Percentiles rank a stretch among this genome's conserved stretches.
phyloP scores from a whole-genome alignment of 108 stramenopile species.

The Cyclostephanos tholiformis region DNA sequence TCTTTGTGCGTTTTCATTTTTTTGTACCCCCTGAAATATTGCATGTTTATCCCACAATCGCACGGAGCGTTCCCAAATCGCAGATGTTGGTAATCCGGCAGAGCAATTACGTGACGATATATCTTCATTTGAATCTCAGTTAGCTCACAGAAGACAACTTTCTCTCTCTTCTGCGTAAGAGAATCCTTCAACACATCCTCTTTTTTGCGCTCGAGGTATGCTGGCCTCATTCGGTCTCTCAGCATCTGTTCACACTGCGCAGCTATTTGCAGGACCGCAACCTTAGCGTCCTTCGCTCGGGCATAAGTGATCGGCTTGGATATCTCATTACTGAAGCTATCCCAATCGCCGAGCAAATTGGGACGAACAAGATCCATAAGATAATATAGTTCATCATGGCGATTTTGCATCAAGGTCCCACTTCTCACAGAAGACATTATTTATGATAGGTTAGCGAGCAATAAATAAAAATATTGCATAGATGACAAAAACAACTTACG shows the following conservation, averaged over 20 bases:
- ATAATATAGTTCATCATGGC: conserved; percentile 75
- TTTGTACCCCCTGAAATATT: conserved; percentile 59
- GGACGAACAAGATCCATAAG: conserved; percentile 78
- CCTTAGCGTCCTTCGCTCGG: conserved; percentile 59
- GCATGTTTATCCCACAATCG: conserved; percentile 81
- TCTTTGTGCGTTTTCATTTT: conserved; percentile 61
- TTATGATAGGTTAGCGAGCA: conserved; percentile 29
- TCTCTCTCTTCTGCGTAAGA: conserved; percentile 79
- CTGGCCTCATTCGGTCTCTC: conserved; percentile 44
- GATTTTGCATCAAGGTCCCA: conserved; percentile 74
- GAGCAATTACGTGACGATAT: conserved; percentile 71
- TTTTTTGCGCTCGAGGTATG: conserved; percentile 68
- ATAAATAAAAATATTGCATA: conserved; percentile 18
- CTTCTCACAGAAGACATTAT: conserved; percentile 44
- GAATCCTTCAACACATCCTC: conserved; percentile 60
- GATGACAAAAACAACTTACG: conserved; percentile 19
- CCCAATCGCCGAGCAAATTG: conserved; percentile 58
- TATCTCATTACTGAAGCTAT: conserved; percentile 54
- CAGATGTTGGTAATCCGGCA: conserved; percentile 78
- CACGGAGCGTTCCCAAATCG: conserved; percentile 69
- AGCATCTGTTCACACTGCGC: conserved; percentile 52
- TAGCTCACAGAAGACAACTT: conserved; percentile 79
- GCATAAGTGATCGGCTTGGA: conserved; percentile 66
- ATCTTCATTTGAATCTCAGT: conserved; percentile 76
- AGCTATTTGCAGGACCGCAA: conserved; percentile 30